Base-by-base conservation (phyloP, 2,329 filamentous ascomycete species). In the Botrytis pseudocinerea region DNA sequence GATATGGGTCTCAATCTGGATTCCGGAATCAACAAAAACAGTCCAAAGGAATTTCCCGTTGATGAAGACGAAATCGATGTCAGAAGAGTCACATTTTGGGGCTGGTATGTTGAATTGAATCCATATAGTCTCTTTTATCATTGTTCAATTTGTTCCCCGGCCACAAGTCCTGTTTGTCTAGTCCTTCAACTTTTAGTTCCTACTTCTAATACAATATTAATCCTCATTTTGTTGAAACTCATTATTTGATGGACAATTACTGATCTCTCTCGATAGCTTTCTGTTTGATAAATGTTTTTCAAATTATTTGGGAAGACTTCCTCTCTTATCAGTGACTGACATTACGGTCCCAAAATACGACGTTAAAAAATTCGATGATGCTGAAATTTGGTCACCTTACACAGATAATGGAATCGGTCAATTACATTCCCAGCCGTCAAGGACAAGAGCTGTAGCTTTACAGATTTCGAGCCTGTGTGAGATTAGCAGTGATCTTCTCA, bases 261-360 rank as follows among this genome's bases (percentile, higher is more conserved):
- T 63, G 38, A 63, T 12, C 20, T 12, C 20, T 1, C 16, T 40
- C 38, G 8, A 44, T 42, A 63, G 95, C 81, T 98, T 96, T 82
- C 84, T 97, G n/a, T 97, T 98, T 81, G 96, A 99, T 84, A 98
- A 98, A 86, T 97, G 94, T 82, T 98, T 95, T 95, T 97, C 95
- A 68, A 98, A 98, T 81, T 98, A 98, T 78, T 88, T 98, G 40
- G 95, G 96, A 65, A 91, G 96, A 61, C 86, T 98, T 75, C 95
- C 96, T 18, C 95, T 98, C 81, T 85, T 98, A 18, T 91, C 93
- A 0, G 91, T 89, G 60, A 90, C 90, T 44, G 92, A 93, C 12
- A 92, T 94, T 78, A 97, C 92, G 48, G 93, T 94, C 1, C 92
- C 93, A 40, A 97, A 95, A 81, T 93, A 94, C 76, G 95, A 98